Evolutionary conservation across 2,329 filamentous ascomycete species (phyloP), one percentile per base, ranked within the genome.

Genomic region (Phialocephala sp.): DNA sequence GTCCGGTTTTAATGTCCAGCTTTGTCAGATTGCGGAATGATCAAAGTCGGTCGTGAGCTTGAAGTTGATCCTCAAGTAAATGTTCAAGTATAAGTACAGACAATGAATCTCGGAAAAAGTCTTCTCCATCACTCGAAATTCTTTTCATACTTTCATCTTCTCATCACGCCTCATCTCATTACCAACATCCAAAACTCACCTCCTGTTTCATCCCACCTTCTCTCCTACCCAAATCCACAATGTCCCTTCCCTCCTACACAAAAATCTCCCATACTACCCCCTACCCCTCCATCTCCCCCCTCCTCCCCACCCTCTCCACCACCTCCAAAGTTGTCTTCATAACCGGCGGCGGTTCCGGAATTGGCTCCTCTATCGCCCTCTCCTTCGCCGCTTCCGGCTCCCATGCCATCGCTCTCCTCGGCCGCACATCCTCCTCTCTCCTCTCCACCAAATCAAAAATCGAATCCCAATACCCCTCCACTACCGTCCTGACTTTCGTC

Each of bases 321-420:
- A 14, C 22, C 9, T 8, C 20, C 11, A 61, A 61, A 32, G 14
- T 37, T 1, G n/a, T 55, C 12, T 2, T 47, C 20, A 65, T 70
- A 20, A 68, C 63, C 1, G 68, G 68, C 36, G 68, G 63, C 9
- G 66, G 58, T 6, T 57, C 50, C 0, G 68, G 71, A 1, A 70
- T 74, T 0, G 71, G 74, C 37, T 62, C 37, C 5, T 37, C 47
- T 15, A 67, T 60, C 14, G 68, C 66, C 4, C 18, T 50, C 14
- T 54, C 66, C 12, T 70, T 70, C 56, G 68, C 76, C 11, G 66
- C 57, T n/a, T 66, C 71, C n/a, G 60, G 63, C 4, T 67, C 70
- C 37, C 73, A 72, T 43, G 69, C 62, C 9, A 66, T 78, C 37
- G 59, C 73, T 52, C 68, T 76, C 35, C 68, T 72, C 20, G 74